Conservation (phyloP, 306 rosid species). For the Cicer cuneatum region DNA sequence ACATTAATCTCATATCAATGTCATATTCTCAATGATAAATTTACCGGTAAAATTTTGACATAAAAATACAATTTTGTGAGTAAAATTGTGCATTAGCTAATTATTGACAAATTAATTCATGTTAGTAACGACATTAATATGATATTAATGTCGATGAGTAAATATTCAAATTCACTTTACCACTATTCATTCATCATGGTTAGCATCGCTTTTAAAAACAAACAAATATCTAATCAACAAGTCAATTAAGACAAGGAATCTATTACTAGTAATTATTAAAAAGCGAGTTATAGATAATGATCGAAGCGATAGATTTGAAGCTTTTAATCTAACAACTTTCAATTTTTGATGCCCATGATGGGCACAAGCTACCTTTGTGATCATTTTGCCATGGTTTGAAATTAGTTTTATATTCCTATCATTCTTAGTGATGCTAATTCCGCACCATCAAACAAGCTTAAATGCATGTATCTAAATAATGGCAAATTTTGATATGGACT, state of each 20-base stretch:
- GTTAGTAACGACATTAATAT: too few species aligned
- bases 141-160: fast-evolving
- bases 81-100: too few species aligned
- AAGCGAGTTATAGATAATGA: constrained; percentile 32
- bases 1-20: too few species aligned
- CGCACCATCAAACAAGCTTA: constrained; percentile 20
- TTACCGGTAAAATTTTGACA: too few species aligned
- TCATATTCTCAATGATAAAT: too few species aligned
- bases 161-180: constrained; percentile 22
- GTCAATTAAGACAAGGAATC: constrained; percentile 42
- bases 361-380: constrained; percentile 48
- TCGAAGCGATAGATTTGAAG: constrained; percentile 32
- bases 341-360: constrained; percentile 48
- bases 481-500: too few species aligned
- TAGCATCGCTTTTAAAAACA: constrained; percentile 38
- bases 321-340: constrained; percentile 47
- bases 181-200: neutral
- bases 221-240: constrained; percentile 43
- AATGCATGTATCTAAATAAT: neutral
- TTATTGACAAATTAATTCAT: too few species aligned
- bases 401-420: neutral
- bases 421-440: constrained; percentile 32
- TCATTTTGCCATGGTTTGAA: neutral
- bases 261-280: constrained; percentile 38
- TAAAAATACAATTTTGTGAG: too few species aligned